Base-by-base conservation (phyloP, 2,329 filamentous ascomycete genomes). In the Zymoseptoria tritici region DNA sequence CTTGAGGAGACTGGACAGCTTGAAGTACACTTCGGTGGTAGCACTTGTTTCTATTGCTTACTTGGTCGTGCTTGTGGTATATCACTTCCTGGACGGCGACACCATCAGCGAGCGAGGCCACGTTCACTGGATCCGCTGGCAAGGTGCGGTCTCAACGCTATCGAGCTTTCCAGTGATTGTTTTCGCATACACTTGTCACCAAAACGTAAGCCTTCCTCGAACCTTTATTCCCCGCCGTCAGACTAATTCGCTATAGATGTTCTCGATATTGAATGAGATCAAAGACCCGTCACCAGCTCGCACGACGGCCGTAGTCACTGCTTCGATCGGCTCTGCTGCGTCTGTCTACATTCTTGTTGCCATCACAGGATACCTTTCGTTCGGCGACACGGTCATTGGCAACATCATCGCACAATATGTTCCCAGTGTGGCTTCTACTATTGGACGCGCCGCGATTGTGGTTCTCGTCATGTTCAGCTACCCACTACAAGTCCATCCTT, bases 171-270 rank as follows among this genome's bases (percentile, higher is more conserved):
- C 94, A 0, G 91, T 99, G 57, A 92, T 97, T 59, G 90, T 99
- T 2, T 99, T 99, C 79, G 94, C 93, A n/a, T 99, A 97, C 74
- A 99, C 94, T 1, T 99, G 94, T 73, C 94, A 99, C 75, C 94
- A 99, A 71, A 99, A 99, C 73, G 90, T 94, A 77, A 66, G 84
- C 71, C 11, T 7, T 36, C 49, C 16, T 29, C n/a, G 49, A 42
- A 57, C 51, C 21, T 19, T 42, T 7, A 7, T 46, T 46, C 5
- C 36, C 16, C 36, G 6, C 24, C 16, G 46, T 19, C 6, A 20
- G 9, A 49, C 22, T 42, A 22, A 52, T 50, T 9, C 20, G 49
- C 63, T 67, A 52, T 67, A 94, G 90, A 99, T 99, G 94, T 99
- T 99, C 74, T 96, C 93, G 9, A 96, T 99, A 66, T 78, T 99